Conservation (phyloP, 2,329 filamentous ascomycete species). For the Amylocarpus encephaloides region DNA sequence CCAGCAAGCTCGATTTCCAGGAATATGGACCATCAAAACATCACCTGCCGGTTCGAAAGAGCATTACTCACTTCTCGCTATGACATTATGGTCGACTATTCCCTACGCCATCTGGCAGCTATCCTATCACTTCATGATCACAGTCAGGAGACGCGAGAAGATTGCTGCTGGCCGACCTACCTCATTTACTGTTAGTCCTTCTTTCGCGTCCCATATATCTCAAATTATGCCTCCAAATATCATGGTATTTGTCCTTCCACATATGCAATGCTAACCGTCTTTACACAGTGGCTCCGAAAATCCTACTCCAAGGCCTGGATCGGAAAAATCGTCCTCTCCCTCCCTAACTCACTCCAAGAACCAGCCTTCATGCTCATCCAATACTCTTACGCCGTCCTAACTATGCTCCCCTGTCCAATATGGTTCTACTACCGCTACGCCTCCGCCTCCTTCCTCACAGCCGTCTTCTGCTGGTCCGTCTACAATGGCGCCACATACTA, state of each 20-base stretch:
- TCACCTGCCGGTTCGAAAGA: conserved; percentile 63
- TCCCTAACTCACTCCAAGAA: conserved; percentile 74
- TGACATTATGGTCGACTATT: conserved; percentile 91
- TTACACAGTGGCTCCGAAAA: conserved; percentile 65
- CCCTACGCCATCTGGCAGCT: conserved; percentile 94
- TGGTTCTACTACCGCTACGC: conserved; percentile 91
- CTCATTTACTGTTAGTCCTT: conserved; percentile 62
- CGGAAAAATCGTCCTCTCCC: conserved; percentile 73
- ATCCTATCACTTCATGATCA: conserved; percentile 90
- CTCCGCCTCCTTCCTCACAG: conserved; percentile 67
- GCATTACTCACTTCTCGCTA: conserved; percentile 72
- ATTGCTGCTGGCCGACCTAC: conserved; percentile 93
- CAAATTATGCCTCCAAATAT: neutral
- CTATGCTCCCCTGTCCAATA: conserved; percentile 88
- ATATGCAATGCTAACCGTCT: neutral
- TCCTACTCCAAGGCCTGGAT: conserved; percentile 89
- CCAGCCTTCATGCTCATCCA: conserved; percentile 94
- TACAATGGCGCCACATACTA: conserved; percentile 98
- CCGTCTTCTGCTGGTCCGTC: conserved; percentile 89
- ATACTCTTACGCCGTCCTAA: conserved; percentile 81
- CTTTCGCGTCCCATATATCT: neutral
- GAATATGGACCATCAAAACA: conserved; percentile 73
- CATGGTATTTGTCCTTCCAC: neutral
- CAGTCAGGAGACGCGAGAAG: conserved; percentile 87
- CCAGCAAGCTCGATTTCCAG: conserved; percentile 70